phyloP scores from a whole-genome alignment of 306 rosid genomes.

The Fragaria ananassa region DNA sequence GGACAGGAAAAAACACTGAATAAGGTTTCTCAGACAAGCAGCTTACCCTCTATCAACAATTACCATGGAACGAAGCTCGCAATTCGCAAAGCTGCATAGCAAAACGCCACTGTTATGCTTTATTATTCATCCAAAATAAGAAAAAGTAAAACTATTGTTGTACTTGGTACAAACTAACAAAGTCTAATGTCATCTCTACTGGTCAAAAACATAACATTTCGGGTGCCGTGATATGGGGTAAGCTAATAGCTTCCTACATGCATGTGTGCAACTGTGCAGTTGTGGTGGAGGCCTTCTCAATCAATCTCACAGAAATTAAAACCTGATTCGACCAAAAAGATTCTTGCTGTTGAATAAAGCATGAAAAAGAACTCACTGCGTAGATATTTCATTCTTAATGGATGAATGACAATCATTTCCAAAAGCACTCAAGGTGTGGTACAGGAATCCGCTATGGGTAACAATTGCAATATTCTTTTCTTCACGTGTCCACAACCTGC shows the following conservation, averaged over 20 bases:
- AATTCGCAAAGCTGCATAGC: conserved; percentile 70
- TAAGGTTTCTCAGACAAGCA: neutral
- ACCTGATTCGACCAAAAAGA: neutral
- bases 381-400: conserved; percentile 65
- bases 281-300: neutral
- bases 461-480: conserved; percentile 89
- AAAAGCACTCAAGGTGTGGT: conserved; percentile 60
- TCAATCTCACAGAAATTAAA: neutral
- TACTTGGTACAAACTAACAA: neutral
- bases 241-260: neutral
- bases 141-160: neutral
- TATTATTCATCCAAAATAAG: neutral
- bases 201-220: neutral
- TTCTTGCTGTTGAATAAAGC: neutral
- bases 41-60: conserved; percentile 72
- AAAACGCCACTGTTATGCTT: conserved; percentile 5
- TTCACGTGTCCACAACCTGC: conserved; percentile 93
- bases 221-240: neutral
- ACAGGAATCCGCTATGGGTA: conserved; percentile 72
- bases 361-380: conserved; percentile 45
- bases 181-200: neutral
- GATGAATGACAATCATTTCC: conserved; percentile 82
- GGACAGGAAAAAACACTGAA: neutral
- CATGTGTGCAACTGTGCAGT: neutral
- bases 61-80: conserved; percentile 87